Conservation (phyloP, 2,329 filamentous ascomycete genomes). For the Penicillium sp. region DNA sequence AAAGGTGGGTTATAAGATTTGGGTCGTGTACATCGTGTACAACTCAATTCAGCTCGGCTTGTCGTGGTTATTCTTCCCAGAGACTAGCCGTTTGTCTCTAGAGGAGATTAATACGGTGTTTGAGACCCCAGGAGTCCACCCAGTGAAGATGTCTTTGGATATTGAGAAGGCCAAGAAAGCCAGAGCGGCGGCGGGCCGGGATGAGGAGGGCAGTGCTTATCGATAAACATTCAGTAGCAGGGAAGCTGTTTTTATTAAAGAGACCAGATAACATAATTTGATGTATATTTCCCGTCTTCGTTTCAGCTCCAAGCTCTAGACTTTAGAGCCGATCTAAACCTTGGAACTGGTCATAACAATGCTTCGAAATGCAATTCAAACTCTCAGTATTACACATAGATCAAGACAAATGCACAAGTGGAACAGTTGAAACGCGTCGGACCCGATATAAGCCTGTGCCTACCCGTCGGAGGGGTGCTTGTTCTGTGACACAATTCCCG, state of each 20-base stretch:
- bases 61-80: slow-evolving; percentile 55
- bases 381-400: neutral
- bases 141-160: slow-evolving; percentile 47
- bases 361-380: neutral
- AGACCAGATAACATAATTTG: neutral
- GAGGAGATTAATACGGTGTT: slow-evolving; percentile 63
- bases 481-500: slow-evolving; percentile 22
- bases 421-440: slow-evolving; percentile 24
- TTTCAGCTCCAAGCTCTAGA: neutral
- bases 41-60: slow-evolving; percentile 50
- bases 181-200: slow-evolving; percentile 23
- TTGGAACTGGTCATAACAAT: neutral
- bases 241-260: neutral
- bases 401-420: slow-evolving; percentile 9
- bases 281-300: neutral
- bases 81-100: slow-evolving; percentile 51
- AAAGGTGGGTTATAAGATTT: slow-evolving; percentile 53
- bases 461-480: slow-evolving; percentile 23
- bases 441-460: slow-evolving; percentile 18
- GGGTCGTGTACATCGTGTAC: slow-evolving; percentile 53
- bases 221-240: neutral
- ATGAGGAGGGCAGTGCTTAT: slow-evolving; percentile 16
- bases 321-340: neutral
- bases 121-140: slow-evolving; percentile 46
- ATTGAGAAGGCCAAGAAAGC: slow-evolving; percentile 44